A percentile compares a stretch with the other conserved stretches of the same genome.
These are phyloP conservation scores for Penicillium malachiteum DNA, from an alignment of 495 filamentous ascomycete genomes.

Conservation along the genomic window DNA sequence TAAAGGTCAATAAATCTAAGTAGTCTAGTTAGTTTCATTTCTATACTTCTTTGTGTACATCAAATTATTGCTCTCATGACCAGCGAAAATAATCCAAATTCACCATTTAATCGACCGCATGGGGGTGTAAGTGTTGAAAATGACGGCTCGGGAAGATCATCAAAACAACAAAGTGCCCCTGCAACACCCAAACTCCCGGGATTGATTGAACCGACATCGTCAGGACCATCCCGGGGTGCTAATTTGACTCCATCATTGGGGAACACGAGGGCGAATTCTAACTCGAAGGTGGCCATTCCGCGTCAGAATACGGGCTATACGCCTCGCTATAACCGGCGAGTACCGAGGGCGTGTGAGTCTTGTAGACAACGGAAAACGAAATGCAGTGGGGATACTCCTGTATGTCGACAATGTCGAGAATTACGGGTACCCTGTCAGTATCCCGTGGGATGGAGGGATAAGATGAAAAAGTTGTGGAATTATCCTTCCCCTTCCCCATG, in stretches of 20 bases:
- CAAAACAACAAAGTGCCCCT: constrained; percentile 17
- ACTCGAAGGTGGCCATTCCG: constrained; percentile 50
- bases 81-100: constrained; percentile 9
- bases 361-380: constrained; percentile 68
- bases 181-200: constrained; percentile 13
- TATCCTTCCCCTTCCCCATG: neutral
- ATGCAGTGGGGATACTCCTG: constrained; percentile 57
- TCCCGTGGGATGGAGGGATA: constrained; percentile 58
- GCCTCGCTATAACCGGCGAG: constrained; percentile 42
- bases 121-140: constrained; percentile 4
- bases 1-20: constrained; percentile 5
- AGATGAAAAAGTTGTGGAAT: constrained; percentile 50
- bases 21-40: constrained; percentile 4
- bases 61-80: constrained; percentile 14
- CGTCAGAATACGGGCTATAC: constrained; percentile 30
- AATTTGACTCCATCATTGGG: constrained; percentile 9
- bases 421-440: constrained; percentile 53
- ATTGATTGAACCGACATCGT: constrained; percentile 3
- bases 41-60: neutral
- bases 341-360: constrained; percentile 65
- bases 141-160: constrained; percentile 6
- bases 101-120: constrained; percentile 3
- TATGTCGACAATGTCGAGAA: constrained; percentile 58
- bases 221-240: constrained; percentile 1
- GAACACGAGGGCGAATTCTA: neutral